A percentile compares a stretch with the other conserved stretches of the same genome.
phyloP scores from a whole-genome alignment of 2,329 filamentous ascomycete genomes.

The Parascedosporium putredinis region DNA sequence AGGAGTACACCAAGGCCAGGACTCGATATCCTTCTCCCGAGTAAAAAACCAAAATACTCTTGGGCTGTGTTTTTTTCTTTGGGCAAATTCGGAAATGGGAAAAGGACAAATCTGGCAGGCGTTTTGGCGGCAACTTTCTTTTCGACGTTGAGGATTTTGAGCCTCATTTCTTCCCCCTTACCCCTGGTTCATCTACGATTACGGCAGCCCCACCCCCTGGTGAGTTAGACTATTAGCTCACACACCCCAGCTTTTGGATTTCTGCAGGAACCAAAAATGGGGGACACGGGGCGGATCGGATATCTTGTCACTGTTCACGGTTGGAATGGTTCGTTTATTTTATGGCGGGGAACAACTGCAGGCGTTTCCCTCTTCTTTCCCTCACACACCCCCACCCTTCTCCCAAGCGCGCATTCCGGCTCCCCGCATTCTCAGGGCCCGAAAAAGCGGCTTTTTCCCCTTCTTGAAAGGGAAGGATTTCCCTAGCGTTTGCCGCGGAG shows the following conservation, averaged over 20 bases:
- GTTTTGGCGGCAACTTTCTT: background rate
- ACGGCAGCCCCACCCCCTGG: background rate
- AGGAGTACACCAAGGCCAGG: slow-evolving; percentile 59
- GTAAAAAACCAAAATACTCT: too few relatives aligned
- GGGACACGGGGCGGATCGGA: slow-evolving; percentile 6
- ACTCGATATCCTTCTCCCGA: slow-evolving; percentile 58
- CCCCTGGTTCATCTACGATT: background rate
- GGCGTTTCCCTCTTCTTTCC: background rate
- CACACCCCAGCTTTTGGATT: slow-evolving; percentile 3
- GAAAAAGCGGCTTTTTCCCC: too few relatives aligned
- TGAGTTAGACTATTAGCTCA: slow-evolving; percentile 3
- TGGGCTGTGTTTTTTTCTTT: slow-evolving; percentile 19
- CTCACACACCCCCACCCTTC: background rate
- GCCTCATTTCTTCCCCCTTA: slow-evolving; percentile 4
- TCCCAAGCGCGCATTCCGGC: too few relatives aligned
- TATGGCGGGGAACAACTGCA: too few relatives aligned
- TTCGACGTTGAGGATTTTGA: slow-evolving; percentile 6
- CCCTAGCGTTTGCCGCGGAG: background rate
- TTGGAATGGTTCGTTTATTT: slow-evolving; percentile 3
- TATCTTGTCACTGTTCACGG: background rate
- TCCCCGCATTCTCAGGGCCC: too few relatives aligned
- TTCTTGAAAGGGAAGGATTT: background rate
- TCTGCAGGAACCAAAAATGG: slow-evolving; percentile 6
- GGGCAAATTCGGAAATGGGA: too few relatives aligned
- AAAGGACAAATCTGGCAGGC: background rate